Evolutionary conservation across 176 grass and related monocot genomes (phyloP).

Genomic region (Leersia perrieri): DNA sequence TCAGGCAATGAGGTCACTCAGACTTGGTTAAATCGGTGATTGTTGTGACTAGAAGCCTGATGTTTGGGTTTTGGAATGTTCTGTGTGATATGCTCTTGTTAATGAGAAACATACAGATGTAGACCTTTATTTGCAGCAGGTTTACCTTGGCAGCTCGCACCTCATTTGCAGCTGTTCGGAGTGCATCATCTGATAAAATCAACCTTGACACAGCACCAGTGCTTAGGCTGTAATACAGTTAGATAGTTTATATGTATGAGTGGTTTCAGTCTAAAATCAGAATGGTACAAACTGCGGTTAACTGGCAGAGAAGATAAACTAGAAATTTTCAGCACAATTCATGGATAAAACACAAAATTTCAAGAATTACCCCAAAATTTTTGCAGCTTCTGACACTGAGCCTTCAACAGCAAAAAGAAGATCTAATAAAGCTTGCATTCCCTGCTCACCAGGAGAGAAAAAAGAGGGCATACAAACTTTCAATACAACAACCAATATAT

Average conservation of each 20-base stretch:
- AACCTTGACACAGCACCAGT: conserved; percentile 93
- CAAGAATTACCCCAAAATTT: conserved; percentile 74
- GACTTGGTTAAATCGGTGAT: neutral
- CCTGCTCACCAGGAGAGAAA: conserved; percentile 44
- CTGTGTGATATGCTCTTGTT: neutral
- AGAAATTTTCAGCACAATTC: neutral
- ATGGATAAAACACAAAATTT: neutral
- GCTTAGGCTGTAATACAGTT: conserved; percentile 67
- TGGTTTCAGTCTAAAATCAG: conserved; percentile 24
- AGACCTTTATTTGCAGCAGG: neutral
- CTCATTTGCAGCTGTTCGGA: conserved; percentile 80
- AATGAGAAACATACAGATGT: neutral
- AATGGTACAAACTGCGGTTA: neutral
- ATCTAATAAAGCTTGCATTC: conserved; percentile 97
- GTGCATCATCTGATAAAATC: conserved; percentile 93
- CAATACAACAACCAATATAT: neutral
- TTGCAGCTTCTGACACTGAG: conserved; percentile 79
- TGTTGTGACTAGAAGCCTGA: neutral
- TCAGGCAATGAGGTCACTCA: neutral
- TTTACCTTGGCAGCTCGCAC: conserved; percentile 83
- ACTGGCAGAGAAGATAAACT: neutral
- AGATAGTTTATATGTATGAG: neutral
- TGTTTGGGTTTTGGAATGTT: neutral
- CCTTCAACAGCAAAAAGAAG: conserved; percentile 84
- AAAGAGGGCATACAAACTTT: neutral